phyloP scores from a whole-genome alignment of 164 flowering plant species.

The Sedum album region DNA sequence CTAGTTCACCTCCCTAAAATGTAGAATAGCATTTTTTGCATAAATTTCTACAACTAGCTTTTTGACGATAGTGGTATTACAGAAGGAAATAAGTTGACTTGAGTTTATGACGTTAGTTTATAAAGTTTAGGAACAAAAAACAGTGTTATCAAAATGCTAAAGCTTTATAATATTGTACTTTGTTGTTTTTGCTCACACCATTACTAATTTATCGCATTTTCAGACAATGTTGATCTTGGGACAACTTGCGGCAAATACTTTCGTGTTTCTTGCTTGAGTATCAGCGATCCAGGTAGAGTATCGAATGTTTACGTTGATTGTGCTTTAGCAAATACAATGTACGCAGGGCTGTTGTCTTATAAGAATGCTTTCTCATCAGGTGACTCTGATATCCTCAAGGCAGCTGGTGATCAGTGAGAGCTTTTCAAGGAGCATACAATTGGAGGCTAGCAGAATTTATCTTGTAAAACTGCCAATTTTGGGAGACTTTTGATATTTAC shows the following conservation, averaged over 20 bases:
- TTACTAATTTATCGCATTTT: neutral
- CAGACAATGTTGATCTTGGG: conserved; percentile 4
- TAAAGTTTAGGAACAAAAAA: too few relatives aligned
- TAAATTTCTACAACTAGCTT: too few relatives aligned
- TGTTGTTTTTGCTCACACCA: neutral
- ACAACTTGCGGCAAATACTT: neutral
- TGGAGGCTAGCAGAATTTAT: too few relatives aligned
- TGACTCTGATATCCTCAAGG: conserved; percentile 2
- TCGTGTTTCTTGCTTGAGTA: neutral
- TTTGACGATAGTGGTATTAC: too few relatives aligned
- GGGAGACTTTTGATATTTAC: too few relatives aligned
- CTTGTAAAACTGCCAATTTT: too few relatives aligned
- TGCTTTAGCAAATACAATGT: neutral
- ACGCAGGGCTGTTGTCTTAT: neutral
- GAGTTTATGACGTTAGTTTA: too few relatives aligned
- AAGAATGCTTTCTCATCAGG: neutral
- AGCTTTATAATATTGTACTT: neutral
- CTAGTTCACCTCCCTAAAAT: neutral
- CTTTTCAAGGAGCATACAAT: neutral
- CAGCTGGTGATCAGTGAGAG: neutral
- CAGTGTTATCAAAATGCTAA: too few relatives aligned
- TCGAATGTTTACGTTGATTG: neutral
- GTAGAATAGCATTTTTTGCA: too few relatives aligned
- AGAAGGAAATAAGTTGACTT: too few relatives aligned
- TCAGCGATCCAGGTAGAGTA: neutral